Conservation (phyloP, 768 basidiomycete species). For the Pleurotus salmoneostramineus region DNA sequence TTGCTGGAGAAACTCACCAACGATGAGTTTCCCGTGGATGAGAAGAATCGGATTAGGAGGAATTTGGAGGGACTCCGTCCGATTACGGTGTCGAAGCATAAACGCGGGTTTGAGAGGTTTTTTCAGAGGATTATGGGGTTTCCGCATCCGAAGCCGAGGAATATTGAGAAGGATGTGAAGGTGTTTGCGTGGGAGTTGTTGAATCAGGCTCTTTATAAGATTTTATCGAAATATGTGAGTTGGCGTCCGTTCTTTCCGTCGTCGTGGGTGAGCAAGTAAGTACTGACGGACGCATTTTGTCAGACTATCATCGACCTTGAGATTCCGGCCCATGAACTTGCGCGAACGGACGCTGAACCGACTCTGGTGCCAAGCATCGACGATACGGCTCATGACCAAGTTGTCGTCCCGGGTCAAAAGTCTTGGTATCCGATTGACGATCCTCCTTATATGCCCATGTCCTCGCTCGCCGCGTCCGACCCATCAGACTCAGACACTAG, state of each 20-base stretch:
- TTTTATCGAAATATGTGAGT: conserved; percentile 81
- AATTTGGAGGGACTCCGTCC: conserved; percentile 94
- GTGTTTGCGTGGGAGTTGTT: conserved; percentile 76
- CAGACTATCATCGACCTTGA: neutral
- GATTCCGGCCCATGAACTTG: no score
- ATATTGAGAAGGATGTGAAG: conserved; percentile 96
- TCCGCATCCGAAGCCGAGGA: conserved; percentile 88
- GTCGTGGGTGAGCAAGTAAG: neutral
- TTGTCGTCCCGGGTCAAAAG: neutral
- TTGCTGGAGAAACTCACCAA: conserved; percentile 76
- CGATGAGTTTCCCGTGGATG: conserved; percentile 87
- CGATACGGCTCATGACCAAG: neutral
- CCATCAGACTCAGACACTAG: neutral
- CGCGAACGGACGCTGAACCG: neutral
- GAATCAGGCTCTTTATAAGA: conserved; percentile 72
- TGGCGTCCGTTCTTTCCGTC: neutral
- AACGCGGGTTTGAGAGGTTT: conserved; percentile 75
- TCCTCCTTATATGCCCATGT: conserved; percentile 4
- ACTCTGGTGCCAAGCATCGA: neutral
- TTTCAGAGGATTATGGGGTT: conserved; percentile 98
- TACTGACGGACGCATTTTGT: neutral
- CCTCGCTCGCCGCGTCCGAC: neutral
- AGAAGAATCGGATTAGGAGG: conserved; percentile 93
- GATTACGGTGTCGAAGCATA: conserved; percentile 85
- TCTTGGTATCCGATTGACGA: neutral